These are phyloP conservation scores for Neolentinus lepideus DNA, from an alignment of 1,284 basidiomycete genomes.

Conservation along the genomic window DNA sequence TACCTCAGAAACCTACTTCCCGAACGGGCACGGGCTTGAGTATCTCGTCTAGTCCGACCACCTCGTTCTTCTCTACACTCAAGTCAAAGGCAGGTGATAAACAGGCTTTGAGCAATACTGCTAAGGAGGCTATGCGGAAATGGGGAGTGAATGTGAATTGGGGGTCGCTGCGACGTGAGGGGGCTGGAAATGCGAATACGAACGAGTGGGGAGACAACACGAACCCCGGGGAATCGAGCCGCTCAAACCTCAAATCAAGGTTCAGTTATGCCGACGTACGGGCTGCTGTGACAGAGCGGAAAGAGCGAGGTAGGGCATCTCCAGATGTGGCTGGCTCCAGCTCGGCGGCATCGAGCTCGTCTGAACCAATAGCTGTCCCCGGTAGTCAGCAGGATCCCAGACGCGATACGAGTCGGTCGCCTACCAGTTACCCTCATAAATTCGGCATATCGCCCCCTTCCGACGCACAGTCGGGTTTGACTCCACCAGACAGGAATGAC, in stretches of 20 bases:
- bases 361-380: constrained; percentile 26
- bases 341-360: constrained; percentile 8
- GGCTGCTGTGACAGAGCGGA: constrained; percentile 59
- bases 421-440: not conserved
- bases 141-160: constrained; percentile 83
- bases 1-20: not conserved
- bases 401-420: not conserved
- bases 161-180: constrained; percentile 54
- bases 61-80: constrained; percentile 58
- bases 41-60: constrained; percentile 14
- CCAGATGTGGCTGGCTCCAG: constrained; percentile 16
- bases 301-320: constrained; percentile 34
- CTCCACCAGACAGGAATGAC: constrained; percentile 5
- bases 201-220: constrained; percentile 34
- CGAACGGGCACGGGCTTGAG: not conserved
- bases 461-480: not conserved
- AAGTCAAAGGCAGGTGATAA: constrained; percentile 77
- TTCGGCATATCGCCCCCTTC: not conserved
- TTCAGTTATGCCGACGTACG: constrained; percentile 66
- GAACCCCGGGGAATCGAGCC: not conserved
- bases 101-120: constrained; percentile 72
- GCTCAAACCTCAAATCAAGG: constrained; percentile 31
- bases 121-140: constrained; percentile 81
- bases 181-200: constrained; percentile 25
- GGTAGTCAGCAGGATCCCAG: not conserved